A percentile compares a stretch with the other conserved stretches of the same genome.
Conservation (phyloP, 768 basidiomycete genomes). For the Agaricus subrufescens region DNA sequence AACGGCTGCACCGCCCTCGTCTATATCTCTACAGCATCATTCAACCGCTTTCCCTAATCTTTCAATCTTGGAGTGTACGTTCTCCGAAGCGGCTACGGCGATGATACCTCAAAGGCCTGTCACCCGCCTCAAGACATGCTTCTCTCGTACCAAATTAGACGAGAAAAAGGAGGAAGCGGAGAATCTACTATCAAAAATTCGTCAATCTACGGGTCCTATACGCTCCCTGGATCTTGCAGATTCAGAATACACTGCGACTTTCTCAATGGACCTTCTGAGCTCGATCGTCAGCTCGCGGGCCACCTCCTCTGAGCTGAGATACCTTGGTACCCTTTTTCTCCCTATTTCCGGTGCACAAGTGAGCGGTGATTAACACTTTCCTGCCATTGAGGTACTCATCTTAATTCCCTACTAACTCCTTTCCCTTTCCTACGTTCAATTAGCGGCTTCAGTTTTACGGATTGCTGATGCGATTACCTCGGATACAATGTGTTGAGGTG, state of each 20-base stretch:
- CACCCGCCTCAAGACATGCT: constrained; percentile 63
- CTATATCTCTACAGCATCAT: constrained; percentile 17
- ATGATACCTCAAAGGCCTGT: constrained; percentile 57
- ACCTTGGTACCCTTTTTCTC: constrained; percentile 61
- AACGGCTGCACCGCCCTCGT: not conserved
- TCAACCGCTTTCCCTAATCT: constrained; percentile 40
- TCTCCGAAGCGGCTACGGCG: constrained; percentile 55
- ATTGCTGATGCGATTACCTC: constrained; percentile 46
- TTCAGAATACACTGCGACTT: constrained; percentile 48
- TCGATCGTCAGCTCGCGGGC: constrained; percentile 31
- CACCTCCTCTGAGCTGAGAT: constrained; percentile 38
- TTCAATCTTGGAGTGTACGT: constrained; percentile 59
- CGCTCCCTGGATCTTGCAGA: constrained; percentile 60
- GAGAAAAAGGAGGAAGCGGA: constrained; percentile 52
- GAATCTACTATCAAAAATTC: constrained; percentile 41
- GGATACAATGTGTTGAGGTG: constrained; percentile 52
- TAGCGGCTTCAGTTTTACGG: constrained; percentile 64
- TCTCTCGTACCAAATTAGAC: constrained; percentile 43
- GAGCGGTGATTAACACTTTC: constrained; percentile 14
- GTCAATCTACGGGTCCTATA: constrained; percentile 37
- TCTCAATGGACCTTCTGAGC: constrained; percentile 49
- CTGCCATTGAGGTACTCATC: constrained; percentile 1
- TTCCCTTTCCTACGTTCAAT: not conserved
- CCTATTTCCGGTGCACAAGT: constrained; percentile 56
- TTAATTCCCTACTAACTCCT: constrained; percentile 4